These are phyloP conservation scores for Pythium vanterpoolii DNA, from an alignment of 352 stramenopile genomes.

Conservation along the genomic window DNA sequence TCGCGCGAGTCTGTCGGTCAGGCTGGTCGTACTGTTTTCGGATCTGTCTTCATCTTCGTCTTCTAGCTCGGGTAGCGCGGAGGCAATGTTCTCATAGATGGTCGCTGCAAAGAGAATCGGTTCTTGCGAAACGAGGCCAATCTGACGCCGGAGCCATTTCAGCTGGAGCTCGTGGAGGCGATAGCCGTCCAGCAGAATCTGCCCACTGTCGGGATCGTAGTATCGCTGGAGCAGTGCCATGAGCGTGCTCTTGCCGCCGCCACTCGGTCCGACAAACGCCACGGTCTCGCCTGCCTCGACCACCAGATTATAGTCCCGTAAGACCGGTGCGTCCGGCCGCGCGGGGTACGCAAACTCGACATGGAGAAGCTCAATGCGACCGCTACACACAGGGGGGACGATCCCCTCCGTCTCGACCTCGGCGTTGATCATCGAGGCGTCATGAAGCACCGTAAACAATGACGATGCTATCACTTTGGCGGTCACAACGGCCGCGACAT, in stretches of 20 bases:
- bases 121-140: slow-evolving; percentile 4
- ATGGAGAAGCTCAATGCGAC: slow-evolving; percentile 40
- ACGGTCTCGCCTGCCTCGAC: slow-evolving; percentile 29
- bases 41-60: background rate
- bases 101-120: background rate
- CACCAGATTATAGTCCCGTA: slow-evolving; percentile 30
- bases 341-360: slow-evolving; percentile 69
- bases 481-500: slow-evolving; percentile 32
- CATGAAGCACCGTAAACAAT: slow-evolving; percentile 49
- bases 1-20: background rate
- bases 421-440: slow-evolving; percentile 41
- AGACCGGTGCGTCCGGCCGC: slow-evolving; percentile 32
- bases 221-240: slow-evolving; percentile 68
- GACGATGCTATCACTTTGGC: slow-evolving; percentile 32
- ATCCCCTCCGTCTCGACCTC: slow-evolving; percentile 43
- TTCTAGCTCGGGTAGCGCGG: slow-evolving; percentile 18
- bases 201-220: slow-evolving; percentile 66
- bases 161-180: slow-evolving; percentile 58
- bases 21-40: background rate
- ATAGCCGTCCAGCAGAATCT: slow-evolving; percentile 61
- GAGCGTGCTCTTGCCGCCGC: slow-evolving; percentile 41
- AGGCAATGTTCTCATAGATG: slow-evolving; percentile 17
- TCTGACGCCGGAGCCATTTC: slow-evolving; percentile 2
- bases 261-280: slow-evolving; percentile 31
- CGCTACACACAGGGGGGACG: slow-evolving; percentile 22